These are phyloP conservation scores for Carnegiea gigantea DNA, from an alignment of 179 eudicot genomes.

Conservation along the genomic window DNA sequence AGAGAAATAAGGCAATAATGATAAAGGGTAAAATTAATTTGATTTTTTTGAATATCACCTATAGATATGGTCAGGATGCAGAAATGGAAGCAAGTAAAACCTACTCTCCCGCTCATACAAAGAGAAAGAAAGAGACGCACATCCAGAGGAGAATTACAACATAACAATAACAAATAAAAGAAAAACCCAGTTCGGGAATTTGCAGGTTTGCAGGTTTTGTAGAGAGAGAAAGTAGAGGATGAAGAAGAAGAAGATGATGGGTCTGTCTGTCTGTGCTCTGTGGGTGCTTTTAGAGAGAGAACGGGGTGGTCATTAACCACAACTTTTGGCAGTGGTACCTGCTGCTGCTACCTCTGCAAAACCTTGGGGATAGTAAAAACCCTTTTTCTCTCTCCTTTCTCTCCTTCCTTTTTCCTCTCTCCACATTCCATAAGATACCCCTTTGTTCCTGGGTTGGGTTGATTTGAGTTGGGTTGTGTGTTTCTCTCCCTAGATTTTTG, in stretches of 20 bases:
- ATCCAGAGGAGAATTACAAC: not conserved
- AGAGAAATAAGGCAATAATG: conserved; percentile 26
- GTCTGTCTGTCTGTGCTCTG: not conserved
- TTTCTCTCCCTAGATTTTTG: conserved; percentile 10
- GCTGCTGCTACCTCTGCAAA: conserved; percentile 18
- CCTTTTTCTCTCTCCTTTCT: not conserved
- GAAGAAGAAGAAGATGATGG: not conserved
- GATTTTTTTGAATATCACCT: not conserved
- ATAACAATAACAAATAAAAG: not conserved
- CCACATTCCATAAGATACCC: not conserved
- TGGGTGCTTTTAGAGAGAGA: not conserved
- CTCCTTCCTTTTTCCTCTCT: not conserved
- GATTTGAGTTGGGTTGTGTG: not conserved
- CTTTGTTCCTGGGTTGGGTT: too few relatives aligned
- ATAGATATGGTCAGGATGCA: conserved; percentile 1
- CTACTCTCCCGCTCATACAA: not conserved
- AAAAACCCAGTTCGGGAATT: not conserved
- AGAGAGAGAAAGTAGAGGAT: not conserved
- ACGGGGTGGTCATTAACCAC: conserved; percentile 17
- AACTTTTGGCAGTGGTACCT: conserved; percentile 33
- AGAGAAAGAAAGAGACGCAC: not conserved
- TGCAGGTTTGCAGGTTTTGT: not conserved
- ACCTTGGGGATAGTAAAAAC: conserved; percentile 32
- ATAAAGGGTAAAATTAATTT: conserved; percentile 13
- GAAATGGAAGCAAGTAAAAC: conserved; percentile 10